phyloP scores from a whole-genome alignment of 257 asterid genomes.

The Nicotiana paniculata region DNA sequence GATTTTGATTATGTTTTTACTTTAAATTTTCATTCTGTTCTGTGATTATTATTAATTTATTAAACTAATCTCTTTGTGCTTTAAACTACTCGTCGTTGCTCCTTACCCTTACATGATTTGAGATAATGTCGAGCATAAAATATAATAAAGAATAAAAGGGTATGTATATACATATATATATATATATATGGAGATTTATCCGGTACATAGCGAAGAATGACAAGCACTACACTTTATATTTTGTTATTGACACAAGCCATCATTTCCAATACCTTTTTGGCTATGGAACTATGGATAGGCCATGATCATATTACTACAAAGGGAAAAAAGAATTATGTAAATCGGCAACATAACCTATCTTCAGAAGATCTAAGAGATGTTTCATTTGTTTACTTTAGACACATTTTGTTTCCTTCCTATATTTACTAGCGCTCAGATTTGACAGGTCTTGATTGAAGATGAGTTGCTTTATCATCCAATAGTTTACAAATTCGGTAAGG shows the following conservation, averaged over 20 bases:
- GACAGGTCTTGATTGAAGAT: background rate
- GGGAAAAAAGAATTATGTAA: background rate
- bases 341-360: too few relatives aligned
- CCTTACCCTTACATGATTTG: too few relatives aligned
- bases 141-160: too few relatives aligned
- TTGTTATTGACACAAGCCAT: background rate
- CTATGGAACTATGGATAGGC: background rate
- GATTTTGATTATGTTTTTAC: too few relatives aligned
- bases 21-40: too few relatives aligned
- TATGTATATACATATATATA: too few relatives aligned
- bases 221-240: background rate
- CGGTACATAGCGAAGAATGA: slow-evolving; percentile 18
- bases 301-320: background rate
- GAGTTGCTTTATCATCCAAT: background rate
- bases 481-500: background rate
- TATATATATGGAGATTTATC: slow-evolving; percentile 26
- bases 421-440: slow-evolving; percentile 7
- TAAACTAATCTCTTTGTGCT: too few relatives aligned
- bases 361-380: background rate
- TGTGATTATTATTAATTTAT: too few relatives aligned
- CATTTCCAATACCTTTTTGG: background rate
- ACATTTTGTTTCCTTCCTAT: slow-evolving; percentile 1
- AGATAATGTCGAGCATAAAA: too few relatives aligned
- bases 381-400: slow-evolving; percentile 5
- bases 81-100: too few relatives aligned